Base-by-base conservation (phyloP, 2,329 filamentous ascomycete genomes). In the Aspergillus uvarum region DNA sequence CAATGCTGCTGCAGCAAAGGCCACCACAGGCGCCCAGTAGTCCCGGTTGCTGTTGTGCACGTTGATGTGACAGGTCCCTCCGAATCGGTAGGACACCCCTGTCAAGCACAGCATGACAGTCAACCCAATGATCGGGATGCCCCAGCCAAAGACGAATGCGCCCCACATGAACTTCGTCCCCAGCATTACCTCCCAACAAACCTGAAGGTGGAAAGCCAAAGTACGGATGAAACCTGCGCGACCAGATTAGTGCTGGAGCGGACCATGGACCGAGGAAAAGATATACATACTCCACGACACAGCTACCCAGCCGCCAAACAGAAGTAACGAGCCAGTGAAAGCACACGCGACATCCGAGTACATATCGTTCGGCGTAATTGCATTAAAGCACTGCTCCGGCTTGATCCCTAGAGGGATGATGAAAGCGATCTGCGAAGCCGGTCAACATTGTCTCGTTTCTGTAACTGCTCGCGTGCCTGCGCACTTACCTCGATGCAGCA, bases 341-440 rank as follows among this genome's bases (percentile, higher is more conserved):
- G 92, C 95, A 73, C 95, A 99, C 4, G 91, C 87, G 26, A 87
- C 79, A 70, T 85, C 91, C 1, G 88, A 90, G 65, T 87, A 84
- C 93, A 98, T 97, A 72, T 93, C 91, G 71, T 98, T 88, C 0
- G 95, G 95, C 0, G 95, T 99, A 70, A 99, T 98, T 50, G 84
- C 81, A 73, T 99, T 90, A 72, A 87, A 90, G 75, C 95, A 99
- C 79, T 96, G 87, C 0, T 91, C 80, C 1, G 93, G 92, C 61
- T 87, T 84, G 26, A 87, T 86, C 12, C 86, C 92, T 22, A 97
- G 83, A 0, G 95, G 94, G 47, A 99, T 86, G 49, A 97, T 90
- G 74, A 98, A 96, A 31, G 92, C 92, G 66, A 98, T 82, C 88
- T 96, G 61, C 19, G 29, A 2, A 2, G 7, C 11, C 26, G 2